Base-by-base conservation (phyloP, 495 filamentous ascomycete genomes). In the Daldinia decipiens region DNA sequence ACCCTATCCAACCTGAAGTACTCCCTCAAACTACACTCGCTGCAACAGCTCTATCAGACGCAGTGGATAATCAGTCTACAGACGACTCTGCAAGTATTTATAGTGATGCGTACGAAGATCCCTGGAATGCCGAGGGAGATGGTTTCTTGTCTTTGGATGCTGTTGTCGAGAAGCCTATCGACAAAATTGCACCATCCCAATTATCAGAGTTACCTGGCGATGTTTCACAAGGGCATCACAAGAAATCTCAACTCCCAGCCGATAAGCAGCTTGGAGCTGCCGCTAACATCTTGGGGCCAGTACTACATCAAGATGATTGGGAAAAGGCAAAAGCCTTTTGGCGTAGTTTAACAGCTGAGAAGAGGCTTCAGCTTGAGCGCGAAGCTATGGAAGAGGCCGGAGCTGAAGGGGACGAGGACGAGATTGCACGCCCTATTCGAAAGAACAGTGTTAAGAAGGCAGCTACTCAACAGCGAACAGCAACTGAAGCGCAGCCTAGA, bases 141-240 rank as follows among this genome's bases (percentile, higher is more conserved):
- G 92, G 91, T 0, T 97, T 94, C 78, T 85, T 90, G 53, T 96
- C 92, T 12, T 87, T 97, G 51, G 88, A 97, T 79, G 94, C 94
- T 29, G 90, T 97, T 47, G 84, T 96, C 2, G 89, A 94, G 57
- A 88, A 85, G 55, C 86, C 89, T 17, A 65, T 57, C 32, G 24
- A 52, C 47, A 40, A 71, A 47, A 38, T 38, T n/a, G 12, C 34
- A 39, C 62, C 53, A 53, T 53, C 70, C 50, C 70, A 60, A 19
- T 59, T 38, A 29, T 32, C 36, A 26, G 64, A 56, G 5, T 45
- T 54, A 6, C 57, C 43, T 12, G 52, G 47, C 19, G 59, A 64
- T 55, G 11, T 56, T 21, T 43, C 62, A 54, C 27, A 57, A 21
- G 39, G 40, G 36, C 15, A 21, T 26, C 11, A n/a, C 34, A 13